A percentile compares a stretch with the other conserved stretches of the same genome.
Evolutionary conservation across 768 basidiomycete genomes (phyloP).

Genomic region (Lactarius deliciosus): DNA sequence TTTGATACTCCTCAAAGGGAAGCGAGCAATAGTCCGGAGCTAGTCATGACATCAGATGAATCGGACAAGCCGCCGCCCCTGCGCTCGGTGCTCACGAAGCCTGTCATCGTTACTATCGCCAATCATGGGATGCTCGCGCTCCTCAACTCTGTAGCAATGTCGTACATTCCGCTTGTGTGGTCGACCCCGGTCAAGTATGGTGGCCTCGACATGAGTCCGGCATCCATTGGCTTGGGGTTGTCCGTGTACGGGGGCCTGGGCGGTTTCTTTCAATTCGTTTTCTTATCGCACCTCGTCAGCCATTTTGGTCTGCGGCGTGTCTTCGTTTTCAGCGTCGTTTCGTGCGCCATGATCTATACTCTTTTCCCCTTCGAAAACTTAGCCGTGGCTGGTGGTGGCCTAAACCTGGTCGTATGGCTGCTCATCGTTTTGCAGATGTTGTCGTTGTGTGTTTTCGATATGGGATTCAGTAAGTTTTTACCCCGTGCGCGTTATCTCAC

Average conservation of each 20-base stretch:
- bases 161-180: conserved; percentile 46
- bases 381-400: not conserved
- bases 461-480: conserved; percentile 3
- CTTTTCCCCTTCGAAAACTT: conserved; percentile 34
- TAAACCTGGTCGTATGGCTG: not conserved
- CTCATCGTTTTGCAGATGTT: not conserved
- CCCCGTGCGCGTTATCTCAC: not conserved
- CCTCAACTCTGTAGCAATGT: conserved; percentile 41
- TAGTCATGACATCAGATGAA: not conserved
- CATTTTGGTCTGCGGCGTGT: conserved; percentile 40
- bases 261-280: conserved; percentile 40
- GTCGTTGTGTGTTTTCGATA: not conserved
- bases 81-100: conserved; percentile 25
- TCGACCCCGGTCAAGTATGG: conserved; percentile 33
- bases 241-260: conserved; percentile 39
- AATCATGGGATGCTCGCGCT: conserved; percentile 47
- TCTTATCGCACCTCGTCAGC: conserved; percentile 39
- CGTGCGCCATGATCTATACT: conserved; percentile 31
- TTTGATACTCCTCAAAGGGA: not conserved
- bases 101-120: conserved; percentile 41
- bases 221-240: conserved; percentile 40
- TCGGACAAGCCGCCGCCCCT: conserved; percentile 34
- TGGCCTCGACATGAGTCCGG: conserved; percentile 38
- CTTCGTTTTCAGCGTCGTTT: conserved; percentile 32
- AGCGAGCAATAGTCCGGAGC: not conserved